Evolutionary conservation across 2,329 filamentous ascomycete genomes (phyloP).

Genomic region (Alternaria rosae): DNA sequence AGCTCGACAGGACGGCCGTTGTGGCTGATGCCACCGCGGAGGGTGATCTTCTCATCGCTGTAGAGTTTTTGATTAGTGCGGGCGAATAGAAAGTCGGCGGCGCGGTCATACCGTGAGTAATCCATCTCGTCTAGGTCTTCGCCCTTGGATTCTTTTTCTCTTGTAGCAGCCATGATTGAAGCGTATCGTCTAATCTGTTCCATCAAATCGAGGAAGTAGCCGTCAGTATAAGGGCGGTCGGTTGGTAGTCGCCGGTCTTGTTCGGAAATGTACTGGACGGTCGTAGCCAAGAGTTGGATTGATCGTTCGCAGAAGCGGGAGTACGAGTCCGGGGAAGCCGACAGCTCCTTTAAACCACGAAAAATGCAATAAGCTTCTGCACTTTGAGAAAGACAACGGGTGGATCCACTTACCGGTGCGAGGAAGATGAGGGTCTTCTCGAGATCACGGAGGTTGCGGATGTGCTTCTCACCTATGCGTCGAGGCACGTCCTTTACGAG

Average conservation of each 20-base stretch:
- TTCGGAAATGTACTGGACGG: constrained; percentile 84
- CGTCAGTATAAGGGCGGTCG: constrained; percentile 92
- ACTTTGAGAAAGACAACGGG: constrained; percentile 61
- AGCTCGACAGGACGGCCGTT: constrained; percentile 86
- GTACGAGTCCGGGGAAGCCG: constrained; percentile 74
- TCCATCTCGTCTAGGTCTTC: constrained; percentile 61
- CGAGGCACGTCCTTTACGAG: constrained; percentile 80
- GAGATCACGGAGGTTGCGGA: constrained; percentile 89
- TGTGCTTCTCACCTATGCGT: constrained; percentile 82
- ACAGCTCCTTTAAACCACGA: constrained; percentile 73
- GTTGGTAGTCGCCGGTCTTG: constrained; percentile 82
- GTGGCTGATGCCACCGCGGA: constrained; percentile 81
- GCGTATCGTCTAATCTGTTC: constrained; percentile 93
- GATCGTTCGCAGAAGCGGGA: constrained; percentile 89
- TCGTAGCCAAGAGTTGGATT: constrained; percentile 88
- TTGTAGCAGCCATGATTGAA: constrained; percentile 77
- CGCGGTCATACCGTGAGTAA: constrained; percentile 53
- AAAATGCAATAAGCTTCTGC: constrained; percentile 72
- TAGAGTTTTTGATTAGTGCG: constrained; percentile 29
- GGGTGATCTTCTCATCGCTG: constrained; percentile 75
- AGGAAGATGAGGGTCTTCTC: constrained; percentile 93
- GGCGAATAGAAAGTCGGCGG: constrained; percentile 30
- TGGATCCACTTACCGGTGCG: constrained; percentile 83
- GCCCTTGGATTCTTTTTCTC: constrained; percentile 69
- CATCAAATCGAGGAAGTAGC: constrained; percentile 95